Conservation (phyloP, 805 yeast genomes). For the Myxozyma vanderwaltii region DNA sequence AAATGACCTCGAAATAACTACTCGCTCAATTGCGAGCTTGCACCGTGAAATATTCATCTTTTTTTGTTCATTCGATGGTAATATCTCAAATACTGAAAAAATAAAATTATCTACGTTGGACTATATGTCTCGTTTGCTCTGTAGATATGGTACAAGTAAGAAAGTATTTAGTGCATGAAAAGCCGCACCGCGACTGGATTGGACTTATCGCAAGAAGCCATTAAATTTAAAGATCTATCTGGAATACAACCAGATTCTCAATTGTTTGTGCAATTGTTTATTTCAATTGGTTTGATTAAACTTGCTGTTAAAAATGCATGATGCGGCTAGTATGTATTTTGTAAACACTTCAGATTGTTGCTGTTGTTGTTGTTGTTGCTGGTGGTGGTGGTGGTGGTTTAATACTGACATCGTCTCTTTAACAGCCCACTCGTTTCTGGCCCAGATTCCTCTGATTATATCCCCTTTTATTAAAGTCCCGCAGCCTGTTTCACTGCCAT, state of each 20-base stretch:
- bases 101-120: neutral
- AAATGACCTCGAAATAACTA: neutral
- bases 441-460: constrained; percentile 58
- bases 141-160: too few relatives aligned
- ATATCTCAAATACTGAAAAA: neutral
- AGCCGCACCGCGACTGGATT: too few relatives aligned
- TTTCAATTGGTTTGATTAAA: neutral
- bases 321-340: constrained; percentile 26
- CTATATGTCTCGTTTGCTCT: too few relatives aligned
- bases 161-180: too few relatives aligned
- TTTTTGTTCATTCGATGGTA: neutral
- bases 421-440: constrained; percentile 51
- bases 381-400: too few relatives aligned
- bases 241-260: too few relatives aligned
- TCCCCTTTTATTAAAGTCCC: constrained; percentile 59
- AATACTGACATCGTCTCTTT: neutral
- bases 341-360: too few relatives aligned
- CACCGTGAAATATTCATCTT: constrained; percentile 4
- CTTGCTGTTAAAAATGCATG: constrained; percentile 22
- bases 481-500: constrained; percentile 55
- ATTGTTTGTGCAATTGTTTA: neutral
- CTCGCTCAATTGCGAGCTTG: neutral
- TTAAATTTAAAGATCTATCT: too few relatives aligned
- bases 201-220: too few relatives aligned
- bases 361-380: too few relatives aligned